A percentile compares a stretch with the other conserved stretches of the same genome.
Evolutionary conservation across 768 basidiomycete genomes (phyloP).

Genomic region (Exsudoporus frostii): DNA sequence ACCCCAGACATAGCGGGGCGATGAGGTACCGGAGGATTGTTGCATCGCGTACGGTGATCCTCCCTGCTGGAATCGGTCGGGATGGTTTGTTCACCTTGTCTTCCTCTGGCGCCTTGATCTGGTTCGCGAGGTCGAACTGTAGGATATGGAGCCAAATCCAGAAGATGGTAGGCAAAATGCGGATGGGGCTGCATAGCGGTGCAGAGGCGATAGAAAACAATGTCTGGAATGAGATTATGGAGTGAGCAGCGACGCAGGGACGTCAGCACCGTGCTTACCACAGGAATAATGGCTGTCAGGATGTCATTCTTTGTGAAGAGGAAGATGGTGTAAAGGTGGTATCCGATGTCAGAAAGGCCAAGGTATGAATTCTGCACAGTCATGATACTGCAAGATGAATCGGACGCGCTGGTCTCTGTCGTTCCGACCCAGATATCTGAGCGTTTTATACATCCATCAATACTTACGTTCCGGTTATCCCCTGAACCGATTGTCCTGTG

Average conservation of each 20-base stretch:
- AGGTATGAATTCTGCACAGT: constrained; percentile 12
- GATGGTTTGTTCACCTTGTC: constrained; percentile 44
- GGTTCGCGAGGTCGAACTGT: constrained; percentile 45
- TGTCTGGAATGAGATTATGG: constrained; percentile 19
- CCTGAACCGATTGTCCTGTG: neutral
- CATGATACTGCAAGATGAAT: constrained; percentile 8
- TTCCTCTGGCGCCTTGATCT: constrained; percentile 40
- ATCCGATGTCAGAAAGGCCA: constrained; percentile 13
- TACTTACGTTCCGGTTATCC: neutral
- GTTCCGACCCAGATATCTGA: neutral
- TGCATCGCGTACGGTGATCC: constrained; percentile 37
- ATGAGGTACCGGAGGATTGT: constrained; percentile 36
- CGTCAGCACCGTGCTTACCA: constrained; percentile 32
- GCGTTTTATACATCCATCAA: constrained; percentile 4
- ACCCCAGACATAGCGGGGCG: constrained; percentile 33
- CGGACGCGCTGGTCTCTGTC: neutral
- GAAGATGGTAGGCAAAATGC: constrained; percentile 27
- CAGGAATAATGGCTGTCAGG: constrained; percentile 44
- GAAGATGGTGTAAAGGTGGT: constrained; percentile 31
- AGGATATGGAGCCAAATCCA: constrained; percentile 49
- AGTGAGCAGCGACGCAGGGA: neutral
- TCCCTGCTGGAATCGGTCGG: constrained; percentile 43
- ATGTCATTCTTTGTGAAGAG: constrained; percentile 48
- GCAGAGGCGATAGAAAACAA: constrained; percentile 35
- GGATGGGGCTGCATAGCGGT: constrained; percentile 21